Evolutionary conservation across 345 rosid species (phyloP), one percentile per base, ranked within the genome.

Genomic region (Noccaea caerulescens): DNA sequence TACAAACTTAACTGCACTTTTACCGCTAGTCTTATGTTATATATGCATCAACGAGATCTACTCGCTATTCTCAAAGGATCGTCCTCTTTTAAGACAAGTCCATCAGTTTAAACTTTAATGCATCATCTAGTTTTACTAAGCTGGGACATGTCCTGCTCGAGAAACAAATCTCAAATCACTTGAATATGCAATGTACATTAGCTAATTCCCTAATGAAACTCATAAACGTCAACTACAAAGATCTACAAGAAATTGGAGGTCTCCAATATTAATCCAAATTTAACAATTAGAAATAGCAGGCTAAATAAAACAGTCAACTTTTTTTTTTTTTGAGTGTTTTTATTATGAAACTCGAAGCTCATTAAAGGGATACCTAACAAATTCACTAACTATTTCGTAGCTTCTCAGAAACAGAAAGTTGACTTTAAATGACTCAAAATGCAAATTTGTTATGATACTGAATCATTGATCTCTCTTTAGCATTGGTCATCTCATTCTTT

Each of bases 61-160:
- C 4, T 43, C 9, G 54, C 20, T 14, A 13, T 33, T 12, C 57
- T 27, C 8, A 8, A 13, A 61, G 33, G 49, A 41, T 27, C 10
- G 46, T 30, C 14, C 30, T 57, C 13, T n/a, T 3, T 33, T 55
- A 13, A 41, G 63, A 37, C 5, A 58, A 39, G 10, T 58, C 47
- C 16, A 18, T 38, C 32, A 58, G 10, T 38, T 53, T 67, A 1
- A 32, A 38, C 6, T 38, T 53, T 67, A 1, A 32, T 53, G 72
- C 32, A 30, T 67, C 52, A 53, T 41, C 12, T 4, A 42, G 33
- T 32, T 54, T 42, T 67, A 30, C 42, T 54, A 30, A 66, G 42
- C 33, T 41, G 51, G 14, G 64, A 45, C 65, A 69, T 69, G 16
- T 57, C 20, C 45, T 51, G 34, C 32, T 69, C 27, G 20, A 58